Base-by-base conservation (phyloP, 2,329 filamentous ascomycete genomes). In the Sporothrix brasiliensis region DNA sequence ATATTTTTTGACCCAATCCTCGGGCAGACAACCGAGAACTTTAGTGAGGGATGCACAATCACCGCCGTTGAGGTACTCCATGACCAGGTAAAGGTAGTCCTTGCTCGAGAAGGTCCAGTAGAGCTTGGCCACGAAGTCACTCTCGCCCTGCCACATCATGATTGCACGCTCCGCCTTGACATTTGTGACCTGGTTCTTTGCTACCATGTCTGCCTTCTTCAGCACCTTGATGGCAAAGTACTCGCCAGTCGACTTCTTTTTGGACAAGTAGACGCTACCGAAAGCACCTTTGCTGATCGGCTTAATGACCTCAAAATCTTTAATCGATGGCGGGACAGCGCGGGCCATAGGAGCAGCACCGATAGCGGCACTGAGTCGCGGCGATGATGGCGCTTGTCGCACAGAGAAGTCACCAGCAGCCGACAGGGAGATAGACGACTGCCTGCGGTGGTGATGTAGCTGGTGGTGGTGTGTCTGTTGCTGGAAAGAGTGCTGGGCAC, bases 31-130 rank as follows among this genome's bases (percentile, higher is more conserved):
- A 41, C 94, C 94, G 0, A 99, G 86, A 34, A 97, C 89, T 79
- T 98, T 99, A 82, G 98, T 95, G 68, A 99, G 84, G 6, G 95
- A 97, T 65, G 96, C 95, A 78, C 94, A 99, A 77, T 99, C 95
- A 60, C 95, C 95, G 49, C 95, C 95, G 75, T 98, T 99, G 71
- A 99, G 85, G 80, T 99, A 99, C 78, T 99, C 95, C 95, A 99
- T 99, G 30, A 99, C 95, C 71, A 99, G 85, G 78, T 98, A 99
- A 30, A 99, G 88, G 78, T 97, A 99, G 77, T 99, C 95, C 78
- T 99, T 99, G 85, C 94, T 99, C 4, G 95, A 97, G 77, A 99
- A 99, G 0, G 95, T 99, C 96, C 96, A 99, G 82, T 98, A 99
- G 14, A 99, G 86, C 82, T 99, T 99, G 34, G 95, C 95, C 71